A percentile compares a stretch with the other conserved stretches of the same genome.
Evolutionary conservation across 1,139 yeast genomes (phyloP).

Genomic region (Protomyces inouyei): DNA sequence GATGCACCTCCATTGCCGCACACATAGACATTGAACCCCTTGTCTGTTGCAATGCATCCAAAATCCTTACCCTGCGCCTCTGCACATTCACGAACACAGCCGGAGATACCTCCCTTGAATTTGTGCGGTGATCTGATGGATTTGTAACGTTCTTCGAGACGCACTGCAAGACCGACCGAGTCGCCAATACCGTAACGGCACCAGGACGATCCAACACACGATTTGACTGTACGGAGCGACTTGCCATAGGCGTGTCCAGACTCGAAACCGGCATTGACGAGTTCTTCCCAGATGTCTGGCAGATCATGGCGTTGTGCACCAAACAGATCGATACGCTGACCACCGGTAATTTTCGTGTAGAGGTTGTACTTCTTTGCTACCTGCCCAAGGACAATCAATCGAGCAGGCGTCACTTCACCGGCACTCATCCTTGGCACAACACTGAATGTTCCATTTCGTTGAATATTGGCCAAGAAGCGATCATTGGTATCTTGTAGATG

Average conservation of each 20-base stretch:
- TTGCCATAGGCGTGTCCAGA: conserved; percentile 43
- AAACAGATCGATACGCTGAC: conserved; percentile 40
- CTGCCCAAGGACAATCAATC: conserved; percentile 38
- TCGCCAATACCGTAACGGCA: conserved; percentile 42
- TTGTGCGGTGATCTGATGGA: conserved; percentile 42
- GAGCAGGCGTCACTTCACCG: conserved; percentile 41
- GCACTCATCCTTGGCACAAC: conserved; percentile 42
- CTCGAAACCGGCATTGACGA: conserved; percentile 39
- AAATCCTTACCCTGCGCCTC: conserved; percentile 42
- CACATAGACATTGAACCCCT: conserved; percentile 40
- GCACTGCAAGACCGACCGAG: conserved; percentile 41
- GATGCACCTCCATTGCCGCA: conserved; percentile 44
- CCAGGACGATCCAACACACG: conserved; percentile 43
- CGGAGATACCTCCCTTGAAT: conserved; percentile 42
- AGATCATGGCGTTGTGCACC: conserved; percentile 41
- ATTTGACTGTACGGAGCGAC: conserved; percentile 40
- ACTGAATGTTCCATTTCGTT: conserved; percentile 41
- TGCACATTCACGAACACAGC: conserved; percentile 42
- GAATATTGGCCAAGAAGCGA: conserved; percentile 40
- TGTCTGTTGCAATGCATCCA: conserved; percentile 39
- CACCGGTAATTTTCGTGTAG: conserved; percentile 42
- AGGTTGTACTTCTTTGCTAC: conserved; percentile 39
- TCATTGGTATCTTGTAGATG: conserved; percentile 42
- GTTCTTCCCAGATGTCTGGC: conserved; percentile 40
- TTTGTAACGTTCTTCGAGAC: conserved; percentile 41